Evolutionary conservation across 1,284 basidiomycete species (phyloP).

Genomic region (Cutaneotrichosporon sp.): DNA sequence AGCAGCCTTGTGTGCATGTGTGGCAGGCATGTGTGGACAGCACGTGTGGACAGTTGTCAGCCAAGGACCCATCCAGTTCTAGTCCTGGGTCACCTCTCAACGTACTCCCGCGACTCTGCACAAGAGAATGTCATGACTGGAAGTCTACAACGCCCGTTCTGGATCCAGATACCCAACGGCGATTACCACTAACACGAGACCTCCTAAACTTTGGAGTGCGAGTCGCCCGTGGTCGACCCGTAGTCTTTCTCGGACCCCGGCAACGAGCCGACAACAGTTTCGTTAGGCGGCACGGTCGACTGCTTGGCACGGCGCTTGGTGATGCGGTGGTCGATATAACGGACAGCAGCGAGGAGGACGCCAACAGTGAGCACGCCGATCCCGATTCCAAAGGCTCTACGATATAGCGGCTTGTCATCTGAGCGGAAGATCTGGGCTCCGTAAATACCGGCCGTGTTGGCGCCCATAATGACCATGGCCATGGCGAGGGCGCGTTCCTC

Average conservation of each 20-base stretch:
- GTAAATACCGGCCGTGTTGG: conserved; percentile 40
- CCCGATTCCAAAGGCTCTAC: conserved; percentile 34
- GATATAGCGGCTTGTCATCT: conserved; percentile 38
- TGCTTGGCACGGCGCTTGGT: conserved; percentile 1
- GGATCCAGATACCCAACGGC: conserved; percentile 2
- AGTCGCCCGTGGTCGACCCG: neutral
- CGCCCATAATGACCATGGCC: conserved; percentile 38
- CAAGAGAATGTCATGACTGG: neutral
- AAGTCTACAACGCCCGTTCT: neutral
- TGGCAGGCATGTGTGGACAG: too few relatives aligned
- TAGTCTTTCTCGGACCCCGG: conserved; percentile 1
- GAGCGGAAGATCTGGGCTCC: conserved; percentile 40
- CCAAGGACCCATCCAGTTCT: too few relatives aligned
- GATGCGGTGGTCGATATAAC: conserved; percentile 5
- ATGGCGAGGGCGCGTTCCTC: conserved; percentile 35
- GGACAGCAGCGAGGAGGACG: conserved; percentile 23
- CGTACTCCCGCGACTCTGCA: neutral
- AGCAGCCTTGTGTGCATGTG: too few relatives aligned
- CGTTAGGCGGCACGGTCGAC: neutral
- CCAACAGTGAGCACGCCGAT: conserved; percentile 32
- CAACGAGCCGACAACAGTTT: neutral
- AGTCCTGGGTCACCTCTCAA: too few relatives aligned
- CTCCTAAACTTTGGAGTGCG: neutral
- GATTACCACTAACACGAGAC: neutral
- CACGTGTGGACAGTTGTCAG: too few relatives aligned